Conservation (phyloP, 2,329 filamentous ascomycete species). For the Botrytis aclada region DNA sequence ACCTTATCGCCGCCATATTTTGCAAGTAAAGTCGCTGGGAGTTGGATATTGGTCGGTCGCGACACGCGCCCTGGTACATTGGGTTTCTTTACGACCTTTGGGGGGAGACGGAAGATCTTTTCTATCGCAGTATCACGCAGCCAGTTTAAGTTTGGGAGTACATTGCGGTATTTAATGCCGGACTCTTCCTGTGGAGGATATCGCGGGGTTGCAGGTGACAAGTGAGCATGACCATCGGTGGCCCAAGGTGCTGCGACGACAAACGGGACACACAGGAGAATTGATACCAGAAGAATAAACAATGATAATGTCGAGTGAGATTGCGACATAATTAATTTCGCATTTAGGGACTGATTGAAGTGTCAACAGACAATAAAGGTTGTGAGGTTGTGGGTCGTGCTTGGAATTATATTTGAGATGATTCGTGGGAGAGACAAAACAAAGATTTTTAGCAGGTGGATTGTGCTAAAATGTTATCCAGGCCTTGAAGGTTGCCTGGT, state of each 20-base stretch:
- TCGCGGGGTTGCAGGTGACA: constrained; percentile 18
- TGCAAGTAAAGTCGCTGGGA: constrained; percentile 39
- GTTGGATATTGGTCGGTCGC: constrained; percentile 33
- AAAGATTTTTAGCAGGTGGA: neutral
- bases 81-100: constrained; percentile 28
- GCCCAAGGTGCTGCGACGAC: constrained; percentile 29
- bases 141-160: constrained; percentile 50
- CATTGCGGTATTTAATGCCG: constrained; percentile 23
- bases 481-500: neutral
- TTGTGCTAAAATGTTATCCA: neutral
- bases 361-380: neutral
- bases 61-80: constrained; percentile 22
- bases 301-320: constrained; percentile 12
- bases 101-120: constrained; percentile 46
- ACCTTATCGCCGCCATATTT: constrained; percentile 81
- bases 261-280: constrained; percentile 22
- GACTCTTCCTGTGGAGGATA: constrained; percentile 19
- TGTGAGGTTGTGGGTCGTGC: neutral
- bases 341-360: constrained; percentile 84
- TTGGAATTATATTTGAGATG: constrained; percentile 1
- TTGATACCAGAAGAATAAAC: constrained; percentile 17
- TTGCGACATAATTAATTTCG: constrained; percentile 95
- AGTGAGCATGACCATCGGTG: constrained; percentile 20
- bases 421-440: neutral
- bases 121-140: constrained; percentile 51